Conservation (phyloP, 192 early-diverging fungal genomes). For the Chytriomyces hyalinus region DNA sequence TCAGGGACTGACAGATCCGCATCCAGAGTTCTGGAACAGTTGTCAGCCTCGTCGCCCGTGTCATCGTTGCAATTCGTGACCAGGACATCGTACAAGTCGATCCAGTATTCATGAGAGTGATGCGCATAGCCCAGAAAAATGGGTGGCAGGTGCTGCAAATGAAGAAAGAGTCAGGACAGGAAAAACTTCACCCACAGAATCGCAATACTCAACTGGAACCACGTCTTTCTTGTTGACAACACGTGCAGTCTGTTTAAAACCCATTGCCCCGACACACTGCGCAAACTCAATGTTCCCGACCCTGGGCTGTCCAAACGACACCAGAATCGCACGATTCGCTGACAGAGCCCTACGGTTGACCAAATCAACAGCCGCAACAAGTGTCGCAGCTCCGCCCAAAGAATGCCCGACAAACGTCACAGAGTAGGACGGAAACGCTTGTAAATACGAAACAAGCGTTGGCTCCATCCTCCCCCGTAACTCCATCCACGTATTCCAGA, state of each 20-base stretch:
- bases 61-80: conserved; percentile 23
- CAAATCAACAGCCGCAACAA: conserved; percentile 41
- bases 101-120: conserved; percentile 31
- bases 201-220: conserved; percentile 6
- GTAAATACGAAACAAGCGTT: background rate
- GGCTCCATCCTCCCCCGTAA: background rate
- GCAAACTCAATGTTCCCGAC: conserved; percentile 47
- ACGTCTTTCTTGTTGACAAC: conserved; percentile 37
- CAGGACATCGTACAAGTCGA: conserved; percentile 4
- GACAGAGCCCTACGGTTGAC: conserved; percentile 17
- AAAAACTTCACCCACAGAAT: no score
- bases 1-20: no score
- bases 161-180: conserved; percentile 13
- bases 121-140: conserved; percentile 28
- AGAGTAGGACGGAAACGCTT: conserved; percentile 14
- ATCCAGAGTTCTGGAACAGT: no score
- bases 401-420: conserved; percentile 43
- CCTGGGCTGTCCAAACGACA: conserved; percentile 45
- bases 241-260: background rate
- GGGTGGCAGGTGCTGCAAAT: conserved; percentile 14
- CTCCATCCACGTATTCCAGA: conserved; percentile 20
- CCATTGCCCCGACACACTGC: conserved; percentile 11
- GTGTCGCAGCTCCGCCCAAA: conserved; percentile 41
- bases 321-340: conserved; percentile 21
- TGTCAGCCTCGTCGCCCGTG: no score